Base-by-base conservation (phyloP, 2,329 filamentous ascomycete genomes). In the Aspergillus nomiae region DNA sequence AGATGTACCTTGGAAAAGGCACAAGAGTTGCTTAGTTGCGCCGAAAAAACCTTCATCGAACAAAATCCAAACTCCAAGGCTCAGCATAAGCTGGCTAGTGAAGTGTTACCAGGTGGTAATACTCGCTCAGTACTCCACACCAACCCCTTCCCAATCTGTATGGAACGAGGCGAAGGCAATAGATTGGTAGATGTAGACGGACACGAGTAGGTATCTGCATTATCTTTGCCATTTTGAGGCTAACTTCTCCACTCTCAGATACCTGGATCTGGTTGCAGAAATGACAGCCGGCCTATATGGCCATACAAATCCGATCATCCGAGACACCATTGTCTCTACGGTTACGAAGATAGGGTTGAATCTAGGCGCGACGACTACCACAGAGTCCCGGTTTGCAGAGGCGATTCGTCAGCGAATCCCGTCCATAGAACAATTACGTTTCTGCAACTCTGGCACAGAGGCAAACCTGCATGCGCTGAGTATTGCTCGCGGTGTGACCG, bases 381-480 rank as follows among this genome's bases (percentile, higher is more conserved):
- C 84, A 56, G 88, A 90, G 73, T 76, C 78, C 10, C 67, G 78
- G 19, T 78, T 87, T 26, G 88, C 87, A 0, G 69, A 74, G 11
- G 70, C 82, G n/a, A 71, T 90, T n/a, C 84, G 81, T 61, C 68
- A 75, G 11, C 80, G 87, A 3, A 89, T 90, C 66, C 69, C 67
- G 3, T 65, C 73, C 0, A 75, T 89, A 5, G 86, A 87, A 8
- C 79, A 81, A 14, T 76, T 89, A 3, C 81, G 88, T 1, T 89
- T 90, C 73, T 83, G 84, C 46, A 90, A 90, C 73, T 88, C 86
- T 0, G 88, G 88, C 2, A 90, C 88, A 0, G 88, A 90, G 71
- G 87, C 87, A 4, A 90, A 87, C 55, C 78, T 86, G 4, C 84
- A 87, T 69, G 87, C 87, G 4, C 12, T 58, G 0, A 41, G 30